Base-by-base conservation (phyloP, 257 asterid genomes). In the Solanum clarkiae region DNA sequence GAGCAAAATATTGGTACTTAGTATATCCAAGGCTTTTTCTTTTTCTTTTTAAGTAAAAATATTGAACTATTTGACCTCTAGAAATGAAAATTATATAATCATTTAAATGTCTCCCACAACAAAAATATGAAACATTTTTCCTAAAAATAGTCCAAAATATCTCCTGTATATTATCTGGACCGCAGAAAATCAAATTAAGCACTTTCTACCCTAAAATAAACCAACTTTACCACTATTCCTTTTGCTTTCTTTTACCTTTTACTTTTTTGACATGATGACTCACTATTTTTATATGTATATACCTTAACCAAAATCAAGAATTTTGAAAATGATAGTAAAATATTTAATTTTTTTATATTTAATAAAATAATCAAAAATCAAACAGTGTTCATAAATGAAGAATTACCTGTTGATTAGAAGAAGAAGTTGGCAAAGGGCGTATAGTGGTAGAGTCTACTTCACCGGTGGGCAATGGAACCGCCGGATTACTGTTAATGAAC, bases 391-490 rank as follows among this genome's bases (percentile, higher is more conserved):
- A 32, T 32, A 3, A 32, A 32, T 32, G 42, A 36, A 36, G 14
- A 79, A 15, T 6, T 89, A 91, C 97, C 96, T 92, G 91, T 83
- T 84, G 74, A 20, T 86, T 90, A 74, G 98, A 90, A 17, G 86
- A 90, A 70, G 98, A 91, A 3, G 92, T 88, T 26, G 97, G 92
- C 80, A 87, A 51, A 72, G 98, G 97, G 2, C 94, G 93, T 84
- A 94, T 92, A 12, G 98, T 96, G 57, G 98, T 93, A 44, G 99
- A 93, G 10, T 96, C 99, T n/a, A 94, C 95, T 89, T 95, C 99
- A 14, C 99, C 98, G 7, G 99, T 93, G 2, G 99, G 99, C 54
- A 96, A 90, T 45, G 99, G 99, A 86, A 95, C 98, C 29, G 97
- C 98, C 32, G 99, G 99, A 70, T 92, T 96, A 86, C 99, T 96